Conservation (phyloP, 2,329 filamentous ascomycete genomes). For the Pestalotiopsis sp. region DNA sequence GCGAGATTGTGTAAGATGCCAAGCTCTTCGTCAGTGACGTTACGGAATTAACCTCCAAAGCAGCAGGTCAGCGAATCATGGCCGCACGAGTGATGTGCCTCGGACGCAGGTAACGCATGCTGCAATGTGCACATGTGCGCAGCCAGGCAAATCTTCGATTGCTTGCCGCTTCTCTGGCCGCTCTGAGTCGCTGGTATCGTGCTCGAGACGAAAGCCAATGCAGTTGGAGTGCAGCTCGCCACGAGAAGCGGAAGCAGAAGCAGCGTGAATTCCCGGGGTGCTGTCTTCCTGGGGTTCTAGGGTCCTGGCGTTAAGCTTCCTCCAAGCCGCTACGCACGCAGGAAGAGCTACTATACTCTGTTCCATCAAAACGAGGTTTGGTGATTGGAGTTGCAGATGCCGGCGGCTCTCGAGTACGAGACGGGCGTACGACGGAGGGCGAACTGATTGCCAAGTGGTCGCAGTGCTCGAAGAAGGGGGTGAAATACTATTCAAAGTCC, state of each 20-base stretch:
- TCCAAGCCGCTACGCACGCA: neutral
- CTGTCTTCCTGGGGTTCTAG: neutral
- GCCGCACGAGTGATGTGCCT: neutral
- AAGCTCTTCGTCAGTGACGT: neutral
- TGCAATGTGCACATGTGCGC: neutral
- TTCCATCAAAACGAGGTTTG: neutral
- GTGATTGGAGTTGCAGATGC: neutral
- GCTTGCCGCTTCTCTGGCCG: neutral
- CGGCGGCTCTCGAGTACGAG: neutral
- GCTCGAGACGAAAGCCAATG: neutral
- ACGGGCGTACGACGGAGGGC: neutral
- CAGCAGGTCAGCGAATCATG: neutral
- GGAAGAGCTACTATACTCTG: neutral
- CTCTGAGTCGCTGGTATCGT: neutral
- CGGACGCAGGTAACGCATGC: neutral
- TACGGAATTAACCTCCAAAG: neutral
- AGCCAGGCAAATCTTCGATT: neutral
- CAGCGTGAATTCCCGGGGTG: neutral
- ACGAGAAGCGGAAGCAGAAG: neutral
- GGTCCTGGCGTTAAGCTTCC: neutral
- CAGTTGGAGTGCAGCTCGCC: neutral
- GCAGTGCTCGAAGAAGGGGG: neutral
- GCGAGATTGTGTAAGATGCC: neutral
- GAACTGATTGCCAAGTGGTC: neutral
- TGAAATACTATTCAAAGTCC: neutral